Percentiles rank a stretch among this genome's conserved stretches.
Evolutionary conservation across 2,329 filamentous ascomycete species (phyloP).

Genomic region (Metarhizium guizhouense): DNA sequence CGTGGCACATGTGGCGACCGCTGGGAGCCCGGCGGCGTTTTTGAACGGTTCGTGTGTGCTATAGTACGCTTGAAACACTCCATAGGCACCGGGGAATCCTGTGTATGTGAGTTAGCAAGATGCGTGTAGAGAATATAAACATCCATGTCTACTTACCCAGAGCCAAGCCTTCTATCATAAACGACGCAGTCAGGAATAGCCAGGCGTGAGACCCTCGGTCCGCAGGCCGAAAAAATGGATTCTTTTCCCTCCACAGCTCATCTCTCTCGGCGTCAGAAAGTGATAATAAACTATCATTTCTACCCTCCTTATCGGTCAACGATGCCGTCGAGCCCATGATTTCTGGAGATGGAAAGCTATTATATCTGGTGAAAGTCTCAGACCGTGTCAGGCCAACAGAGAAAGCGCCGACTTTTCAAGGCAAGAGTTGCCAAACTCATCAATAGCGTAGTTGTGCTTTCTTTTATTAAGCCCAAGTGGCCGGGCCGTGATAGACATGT

Average conservation of each 20-base stretch:
- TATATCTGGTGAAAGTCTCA: background rate
- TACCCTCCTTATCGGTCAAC: conserved; percentile 1
- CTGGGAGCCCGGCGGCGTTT: conserved; percentile 39
- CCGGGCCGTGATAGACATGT: background rate
- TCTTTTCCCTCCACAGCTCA: background rate
- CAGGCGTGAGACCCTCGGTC: conserved; percentile 29
- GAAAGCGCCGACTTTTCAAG: background rate
- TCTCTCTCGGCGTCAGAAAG: background rate
- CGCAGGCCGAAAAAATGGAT: background rate
- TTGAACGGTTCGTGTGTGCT: conserved; percentile 45
- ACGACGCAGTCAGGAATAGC: conserved; percentile 17
- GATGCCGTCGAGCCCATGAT: background rate
- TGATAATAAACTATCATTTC: background rate
- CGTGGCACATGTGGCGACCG: conserved; percentile 52
- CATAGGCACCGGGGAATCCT: conserved; percentile 58
- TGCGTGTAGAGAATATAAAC: background rate
- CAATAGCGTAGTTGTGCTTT: background rate
- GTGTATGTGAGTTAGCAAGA: background rate
- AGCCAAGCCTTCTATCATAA: conserved; percentile 12
- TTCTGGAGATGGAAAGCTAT: background rate
- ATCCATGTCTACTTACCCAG: conserved; percentile 4
- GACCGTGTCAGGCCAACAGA: background rate
- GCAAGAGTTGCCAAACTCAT: background rate
- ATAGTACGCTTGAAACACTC: conserved; percentile 60
- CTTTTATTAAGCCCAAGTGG: too few relatives aligned